Base-by-base conservation (phyloP, 768 basidiomycete species). In the Boletus rex-veris region DNA sequence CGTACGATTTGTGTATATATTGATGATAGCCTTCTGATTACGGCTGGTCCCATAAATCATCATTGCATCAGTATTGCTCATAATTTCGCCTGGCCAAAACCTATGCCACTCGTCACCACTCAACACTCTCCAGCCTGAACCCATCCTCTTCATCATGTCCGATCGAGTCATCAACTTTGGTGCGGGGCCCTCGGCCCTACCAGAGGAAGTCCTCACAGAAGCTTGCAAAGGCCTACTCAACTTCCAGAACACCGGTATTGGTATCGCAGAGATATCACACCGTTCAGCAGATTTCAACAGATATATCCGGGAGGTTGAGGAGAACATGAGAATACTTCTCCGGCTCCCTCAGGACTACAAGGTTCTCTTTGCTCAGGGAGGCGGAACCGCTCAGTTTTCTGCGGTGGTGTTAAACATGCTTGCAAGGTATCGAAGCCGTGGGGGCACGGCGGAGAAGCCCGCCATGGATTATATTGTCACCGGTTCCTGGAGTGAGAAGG, bases 261-360 rank as follows among this genome's bases (percentile, higher is more conserved):
- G 97, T 41, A 84, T 99, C 67, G 90, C 92, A 40, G 97, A 99
- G 72, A 83, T 98, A 67, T 96, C 93, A 1, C 97, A 99, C 71
- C 89, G 97, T 60, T 93, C 93, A 38, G 84, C 90, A 63, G 88
- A 94, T 58, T 98, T 98, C 70, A 78, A 79, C 48, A 76, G 79
- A 19, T 88, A 86, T 71, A 70, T 95, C 58, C 73, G 76, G 52
- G 69, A 76, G 46, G 75, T 87, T 64, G 83, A 87, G 71, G 68
- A 74, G 36, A 81, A 83, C 65, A 82, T 93, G 57, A 84, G 92
- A 53, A 74, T 73, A 14, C 86, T 94, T 63, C 86, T 98, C 54
- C 72, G 79, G 15, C 84, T 99, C 33, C 96, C 97, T 9, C 67
- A 80, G 38, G 88, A 86, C 10, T 95, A 98, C 74, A 75, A 80